phyloP scores from a whole-genome alignment of 73 alveolate species.

The Paramecium biaurelia region DNA sequence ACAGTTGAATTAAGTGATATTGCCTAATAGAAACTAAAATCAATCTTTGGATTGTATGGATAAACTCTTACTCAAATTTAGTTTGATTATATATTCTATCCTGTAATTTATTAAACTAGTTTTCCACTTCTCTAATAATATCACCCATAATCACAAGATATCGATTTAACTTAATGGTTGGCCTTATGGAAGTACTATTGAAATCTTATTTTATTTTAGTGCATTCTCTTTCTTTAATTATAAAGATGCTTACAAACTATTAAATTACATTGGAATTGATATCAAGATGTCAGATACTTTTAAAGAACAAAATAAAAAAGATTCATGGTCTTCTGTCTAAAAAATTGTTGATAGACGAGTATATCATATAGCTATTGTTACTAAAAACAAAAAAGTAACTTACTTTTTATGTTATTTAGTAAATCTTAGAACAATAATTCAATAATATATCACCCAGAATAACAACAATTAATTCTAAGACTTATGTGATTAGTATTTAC shows the following conservation, averaged over 20 bases:
- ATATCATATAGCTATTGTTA: neutral
- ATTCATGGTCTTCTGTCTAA: neutral
- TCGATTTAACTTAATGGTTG: neutral
- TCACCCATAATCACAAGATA: neutral
- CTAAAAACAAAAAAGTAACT: neutral
- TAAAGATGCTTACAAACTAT: conserved; percentile 1
- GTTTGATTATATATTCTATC: neutral
- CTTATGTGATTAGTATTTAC: conserved; percentile 5
- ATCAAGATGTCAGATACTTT: neutral
- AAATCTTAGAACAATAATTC: neutral
- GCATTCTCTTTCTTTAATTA: conserved; percentile 8
- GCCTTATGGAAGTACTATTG: neutral
- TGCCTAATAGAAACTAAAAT: neutral
- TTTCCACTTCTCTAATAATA: neutral
- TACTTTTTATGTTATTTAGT: neutral
- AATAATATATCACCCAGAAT: neutral
- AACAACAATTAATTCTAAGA: neutral
- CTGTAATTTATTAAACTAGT: neutral
- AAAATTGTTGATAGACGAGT: neutral
- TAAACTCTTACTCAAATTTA: neutral
- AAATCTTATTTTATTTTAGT: neutral
- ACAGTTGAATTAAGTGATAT: conserved; percentile 58
- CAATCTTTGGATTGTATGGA: neutral
- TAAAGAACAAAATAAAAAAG: conserved; percentile 2
- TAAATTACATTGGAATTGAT: conserved; percentile 1